Base-by-base conservation (phyloP, 441 rosid species). In the Raphanus hybrid region DNA sequence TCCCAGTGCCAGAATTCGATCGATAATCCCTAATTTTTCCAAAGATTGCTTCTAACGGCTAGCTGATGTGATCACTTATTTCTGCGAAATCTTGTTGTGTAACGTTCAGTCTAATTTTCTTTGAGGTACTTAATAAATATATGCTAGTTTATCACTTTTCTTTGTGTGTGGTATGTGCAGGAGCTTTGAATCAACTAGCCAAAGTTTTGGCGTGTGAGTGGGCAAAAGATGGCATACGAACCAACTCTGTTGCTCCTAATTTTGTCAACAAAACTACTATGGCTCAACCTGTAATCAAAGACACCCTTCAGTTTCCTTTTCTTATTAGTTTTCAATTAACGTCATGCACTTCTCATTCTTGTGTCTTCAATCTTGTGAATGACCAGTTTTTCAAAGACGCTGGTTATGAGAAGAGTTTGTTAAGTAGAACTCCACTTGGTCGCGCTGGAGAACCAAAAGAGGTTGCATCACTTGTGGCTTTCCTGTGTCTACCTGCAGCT, bases 401-500 rank as follows among this genome's bases (percentile, higher is more conserved):
- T 2, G n/a, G 65, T 26, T 69, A 52, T 37, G 54, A 39, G 75
- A 18, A 63, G 6, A 27, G 5, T 26, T 54, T 69, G 65, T 26
- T 39, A 0, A 27, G 20, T 27, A 76, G 59, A 54, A 69, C 27
- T 63, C 97, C 97, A 8, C 86, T 89, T 52, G 84, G 85, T 66
- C 93, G 96, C 0, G 55, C 78, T 16, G 96, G 93, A 59, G 90
- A 94, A 64, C 80, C 93, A 0, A 77, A 78, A 62, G 96, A 92
- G 76, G 97, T 92, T 0, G 87, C 97, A 23, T 86, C 92, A 6
- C 73, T 87, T 0, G 93, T 86, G 45, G 92, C 81, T 5, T 94
- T 83, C 81, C 88, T 90, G 60, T 89, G 92, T 84, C 78, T 92
- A 14, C 97, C 94, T 0, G 87, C 92, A 29, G 86, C 98, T 61